These are phyloP conservation scores for Podospora appendiculata DNA, from an alignment of 495 filamentous ascomycete genomes.

Conservation along the genomic window DNA sequence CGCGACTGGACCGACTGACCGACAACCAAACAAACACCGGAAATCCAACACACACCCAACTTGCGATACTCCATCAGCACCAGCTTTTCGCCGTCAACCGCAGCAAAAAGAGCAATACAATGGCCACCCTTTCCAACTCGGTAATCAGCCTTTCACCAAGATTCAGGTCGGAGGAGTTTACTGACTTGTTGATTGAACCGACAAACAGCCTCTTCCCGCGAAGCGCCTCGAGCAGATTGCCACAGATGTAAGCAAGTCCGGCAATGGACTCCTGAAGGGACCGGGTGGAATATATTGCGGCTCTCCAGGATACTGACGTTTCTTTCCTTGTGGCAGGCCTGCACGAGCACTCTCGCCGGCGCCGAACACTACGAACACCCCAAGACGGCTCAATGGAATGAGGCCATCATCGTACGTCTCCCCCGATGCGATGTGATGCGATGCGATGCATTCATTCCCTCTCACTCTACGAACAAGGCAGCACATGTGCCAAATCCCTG, in stretches of 20 bases:
- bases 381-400: conserved; percentile 78
- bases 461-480: not conserved
- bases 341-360: conserved; percentile 63
- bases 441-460: not conserved
- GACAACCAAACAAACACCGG: conserved; percentile 1
- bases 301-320: not conserved
- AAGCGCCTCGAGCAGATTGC: conserved; percentile 77
- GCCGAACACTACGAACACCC: conserved; percentile 75
- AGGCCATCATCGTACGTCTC: conserved; percentile 71
- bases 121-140: conserved; percentile 23
- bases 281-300: no score
- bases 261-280: no score
- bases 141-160: conserved; percentile 3
- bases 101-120: conserved; percentile 11
- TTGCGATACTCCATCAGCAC: conserved; percentile 1
- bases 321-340: conserved; percentile 50
- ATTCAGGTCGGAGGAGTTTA: not conserved
- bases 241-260: conserved; percentile 54
- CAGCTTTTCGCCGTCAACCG: no score
- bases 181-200: not conserved
- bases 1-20: not conserved
- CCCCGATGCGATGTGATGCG: not conserved
- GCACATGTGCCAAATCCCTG: not conserved
- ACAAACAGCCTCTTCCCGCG: conserved; percentile 60
- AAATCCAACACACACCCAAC: not conserved